Conservation (phyloP, 768 basidiomycete genomes). For the Obba rivulosa region DNA sequence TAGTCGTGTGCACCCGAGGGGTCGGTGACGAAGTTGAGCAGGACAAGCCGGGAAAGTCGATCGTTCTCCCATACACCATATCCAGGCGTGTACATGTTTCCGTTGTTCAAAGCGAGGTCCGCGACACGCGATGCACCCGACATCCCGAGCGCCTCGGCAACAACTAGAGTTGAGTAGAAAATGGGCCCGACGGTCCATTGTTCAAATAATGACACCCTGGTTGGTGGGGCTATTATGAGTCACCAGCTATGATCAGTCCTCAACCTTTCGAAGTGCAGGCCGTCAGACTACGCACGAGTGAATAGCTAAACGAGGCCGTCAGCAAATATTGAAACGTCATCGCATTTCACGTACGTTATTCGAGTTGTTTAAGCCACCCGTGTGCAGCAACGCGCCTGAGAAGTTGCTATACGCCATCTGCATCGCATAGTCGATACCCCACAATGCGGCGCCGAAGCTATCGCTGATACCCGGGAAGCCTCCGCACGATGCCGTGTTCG, state of each 20-base stretch:
- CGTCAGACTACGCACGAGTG: conserved; percentile 24
- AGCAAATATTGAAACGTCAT: conserved; percentile 21
- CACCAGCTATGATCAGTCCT: conserved; percentile 16
- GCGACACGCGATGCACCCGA: conserved; percentile 60
- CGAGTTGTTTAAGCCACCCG: conserved; percentile 59
- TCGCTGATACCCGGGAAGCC: conserved; percentile 51
- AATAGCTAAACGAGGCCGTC: conserved; percentile 25
- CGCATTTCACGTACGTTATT: conserved; percentile 50
- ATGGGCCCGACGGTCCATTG: conserved; percentile 73
- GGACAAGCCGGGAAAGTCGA: conserved; percentile 50
- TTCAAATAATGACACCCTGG: conserved; percentile 50
- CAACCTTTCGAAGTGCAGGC: neutral
- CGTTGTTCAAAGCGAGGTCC: conserved; percentile 52
- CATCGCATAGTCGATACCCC: conserved; percentile 49
- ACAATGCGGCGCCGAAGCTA: conserved; percentile 48
- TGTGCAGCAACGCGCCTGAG: conserved; percentile 38
- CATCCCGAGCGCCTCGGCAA: conserved; percentile 67
- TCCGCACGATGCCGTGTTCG: conserved; percentile 48
- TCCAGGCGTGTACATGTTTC: conserved; percentile 53
- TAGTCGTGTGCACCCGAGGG: conserved; percentile 48
- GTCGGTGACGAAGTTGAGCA: conserved; percentile 74
- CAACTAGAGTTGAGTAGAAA: conserved; percentile 68
- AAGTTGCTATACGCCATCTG: conserved; percentile 47
- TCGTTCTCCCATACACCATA: conserved; percentile 73
- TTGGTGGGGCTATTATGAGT: conserved; percentile 45